Evolutionary conservation across 1,284 basidiomycete species (phyloP), one percentile per base, ranked within the genome.

Genomic region (Fistulinella staudtii): DNA sequence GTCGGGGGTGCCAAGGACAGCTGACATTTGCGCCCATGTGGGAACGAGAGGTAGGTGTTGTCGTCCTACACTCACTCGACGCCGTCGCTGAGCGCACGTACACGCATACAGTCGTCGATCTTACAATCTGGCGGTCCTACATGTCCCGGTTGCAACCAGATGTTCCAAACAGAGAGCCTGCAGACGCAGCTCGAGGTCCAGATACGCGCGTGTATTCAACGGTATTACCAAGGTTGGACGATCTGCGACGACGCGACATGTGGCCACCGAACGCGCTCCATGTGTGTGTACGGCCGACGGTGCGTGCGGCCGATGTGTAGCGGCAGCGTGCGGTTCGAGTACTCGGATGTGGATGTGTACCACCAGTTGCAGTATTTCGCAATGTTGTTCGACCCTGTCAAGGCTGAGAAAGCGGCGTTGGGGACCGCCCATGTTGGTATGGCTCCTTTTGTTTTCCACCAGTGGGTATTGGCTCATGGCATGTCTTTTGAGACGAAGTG

Each of bases 181-280:
- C 81, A 83, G 46, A 72, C 84, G 18, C 96, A 98, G 65, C 77
- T 99, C 15, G 93, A 98, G 63, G 69, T 77, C 1, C 86, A 92
- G 53, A 89, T 98, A 45, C 80, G 93, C 3, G 67, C 74, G 2
- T 80, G 80, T 53, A 87, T 99, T 41, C 69, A 73, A 4, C 79
- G 74, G 54, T 98, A 95, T 68, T 99, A 99, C 63, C 80, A 95
- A 55, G 83, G 84, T 6, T 93, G 89, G 87, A 85, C 80, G 1
- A 71, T 89, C 10, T 99, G 96, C 67, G 79, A 91, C 54, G 95
- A 97, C 52, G 73, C 80, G 23, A 86, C 83, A 2, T 99, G 96
- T 62, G 79, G 80, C 8, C 77, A 84, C 45, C 76, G 84, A 17
- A 93, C 93, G n/a, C 76, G 93, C 20, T 86, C 83, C 75, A 93